Percentiles rank a stretch among this genome's conserved stretches.
These are phyloP conservation scores for Saccharomyces uvarum DNA, from an alignment of 1,139 yeast species.

Conservation along the genomic window DNA sequence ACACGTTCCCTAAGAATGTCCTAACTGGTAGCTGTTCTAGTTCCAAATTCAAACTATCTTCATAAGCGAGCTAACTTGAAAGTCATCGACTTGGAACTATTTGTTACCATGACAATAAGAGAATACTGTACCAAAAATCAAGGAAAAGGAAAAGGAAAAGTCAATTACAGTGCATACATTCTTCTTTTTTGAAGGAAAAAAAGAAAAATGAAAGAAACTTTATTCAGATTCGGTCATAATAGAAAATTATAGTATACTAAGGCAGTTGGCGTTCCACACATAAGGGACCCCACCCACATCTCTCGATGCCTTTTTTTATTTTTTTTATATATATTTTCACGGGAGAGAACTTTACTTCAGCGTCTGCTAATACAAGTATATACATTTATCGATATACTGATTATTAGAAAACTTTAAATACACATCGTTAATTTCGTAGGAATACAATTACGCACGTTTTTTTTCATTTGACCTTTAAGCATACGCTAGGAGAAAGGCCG, in stretches of 20 bases:
- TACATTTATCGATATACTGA: not conserved
- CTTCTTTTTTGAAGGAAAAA: not conserved
- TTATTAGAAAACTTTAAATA: not conserved
- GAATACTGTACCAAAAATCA: not conserved
- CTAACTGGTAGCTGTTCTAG: slow-evolving; percentile 39
- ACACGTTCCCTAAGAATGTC: slow-evolving; percentile 49
- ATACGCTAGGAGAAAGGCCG: too few relatives aligned
- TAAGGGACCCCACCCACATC: slow-evolving; percentile 1
- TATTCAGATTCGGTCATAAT: not conserved
- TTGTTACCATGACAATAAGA: not conserved
- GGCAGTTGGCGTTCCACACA: not conserved
- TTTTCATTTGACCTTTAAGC: too few relatives aligned
- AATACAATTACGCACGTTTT: too few relatives aligned
- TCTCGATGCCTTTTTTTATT: not conserved
- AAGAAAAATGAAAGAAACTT: not conserved
- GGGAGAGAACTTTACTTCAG: not conserved
- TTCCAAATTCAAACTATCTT: slow-evolving; percentile 15
- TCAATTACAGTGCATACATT: not conserved
- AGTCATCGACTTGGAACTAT: not conserved
- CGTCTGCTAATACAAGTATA: not conserved
- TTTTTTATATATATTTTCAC: not conserved
- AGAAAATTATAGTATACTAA: not conserved
- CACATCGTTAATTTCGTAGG: too few relatives aligned
- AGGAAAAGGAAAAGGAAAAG: not conserved
- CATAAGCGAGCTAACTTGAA: not conserved